phyloP scores from a whole-genome alignment of 2,329 filamentous ascomycete species.

The Huntiella bhutanensis region DNA sequence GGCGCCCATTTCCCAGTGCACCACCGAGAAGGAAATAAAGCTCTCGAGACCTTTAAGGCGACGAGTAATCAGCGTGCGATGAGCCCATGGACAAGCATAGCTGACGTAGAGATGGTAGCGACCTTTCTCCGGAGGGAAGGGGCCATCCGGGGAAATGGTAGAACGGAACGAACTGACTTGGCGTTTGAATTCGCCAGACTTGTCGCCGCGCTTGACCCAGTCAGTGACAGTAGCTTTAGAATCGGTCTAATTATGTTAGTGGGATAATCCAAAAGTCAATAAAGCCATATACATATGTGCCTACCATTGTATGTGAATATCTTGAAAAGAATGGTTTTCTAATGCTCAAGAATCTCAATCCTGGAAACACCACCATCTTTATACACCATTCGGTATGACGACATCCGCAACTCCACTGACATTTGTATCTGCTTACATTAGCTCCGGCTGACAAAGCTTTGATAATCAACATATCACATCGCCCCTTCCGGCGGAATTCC shows the following conservation, averaged over 20 bases:
- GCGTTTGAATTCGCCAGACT: constrained; percentile 81
- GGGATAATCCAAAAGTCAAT: too few relatives aligned
- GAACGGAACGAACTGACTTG: constrained; percentile 67
- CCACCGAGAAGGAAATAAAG: constrained; percentile 58
- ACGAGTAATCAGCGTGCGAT: constrained; percentile 69
- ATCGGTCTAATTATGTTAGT: background rate
- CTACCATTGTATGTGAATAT: too few relatives aligned
- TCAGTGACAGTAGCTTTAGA: constrained; percentile 40
- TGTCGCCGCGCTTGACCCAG: constrained; percentile 64
- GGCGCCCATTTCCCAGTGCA: constrained; percentile 73
- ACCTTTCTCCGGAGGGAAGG: constrained; percentile 70
- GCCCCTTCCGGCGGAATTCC: too few relatives aligned
- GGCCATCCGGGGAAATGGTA: constrained; percentile 53
- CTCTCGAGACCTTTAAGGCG: constrained; percentile 86
- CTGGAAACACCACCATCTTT: too few relatives aligned
- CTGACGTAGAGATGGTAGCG: constrained; percentile 91
- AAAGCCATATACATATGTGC: too few relatives aligned
- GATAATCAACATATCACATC: too few relatives aligned
- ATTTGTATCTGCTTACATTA: too few relatives aligned
- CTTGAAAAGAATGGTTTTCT: too few relatives aligned
- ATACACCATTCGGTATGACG: too few relatives aligned
- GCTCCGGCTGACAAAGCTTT: too few relatives aligned
- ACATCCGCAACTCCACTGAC: too few relatives aligned
- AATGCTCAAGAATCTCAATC: too few relatives aligned
- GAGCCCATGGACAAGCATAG: constrained; percentile 90